Percentiles rank a stretch among this genome's conserved stretches.
phyloP scores from a whole-genome alignment of 1,284 basidiomycete genomes.

The Coniferiporia weirii region DNA sequence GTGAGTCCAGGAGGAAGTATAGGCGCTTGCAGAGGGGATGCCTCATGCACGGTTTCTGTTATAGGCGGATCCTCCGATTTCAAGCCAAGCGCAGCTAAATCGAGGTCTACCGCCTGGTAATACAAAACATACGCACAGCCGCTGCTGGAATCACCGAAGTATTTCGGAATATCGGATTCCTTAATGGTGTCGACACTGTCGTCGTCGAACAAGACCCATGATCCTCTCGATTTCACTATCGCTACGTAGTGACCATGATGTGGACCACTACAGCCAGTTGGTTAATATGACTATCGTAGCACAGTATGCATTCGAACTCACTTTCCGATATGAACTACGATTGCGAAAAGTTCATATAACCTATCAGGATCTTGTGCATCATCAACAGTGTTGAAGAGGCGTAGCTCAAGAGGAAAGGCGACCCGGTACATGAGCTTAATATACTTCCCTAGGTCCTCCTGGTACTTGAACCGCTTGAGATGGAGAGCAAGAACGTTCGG shows the following conservation, averaged over 20 bases:
- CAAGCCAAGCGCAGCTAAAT: slow-evolving; percentile 65
- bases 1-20: slow-evolving; percentile 50
- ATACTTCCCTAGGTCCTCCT: slow-evolving; percentile 83
- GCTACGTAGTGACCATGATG: slow-evolving; percentile 98
- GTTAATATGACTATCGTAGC: slow-evolving; percentile 3
- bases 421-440: slow-evolving; percentile 96
- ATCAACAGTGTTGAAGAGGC: slow-evolving; percentile 96
- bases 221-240: slow-evolving; percentile 80
- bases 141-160: slow-evolving; percentile 87
- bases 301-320: slow-evolving; percentile 38
- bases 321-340: slow-evolving; percentile 97
- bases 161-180: slow-evolving; percentile 86
- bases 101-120: slow-evolving; percentile 90
- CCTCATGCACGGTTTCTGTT: slow-evolving; percentile 3
- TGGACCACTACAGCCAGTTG: slow-evolving; percentile 61
- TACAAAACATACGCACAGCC: slow-evolving; percentile 96
- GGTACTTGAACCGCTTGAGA: slow-evolving; percentile 97
- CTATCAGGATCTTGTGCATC: slow-evolving; percentile 85
- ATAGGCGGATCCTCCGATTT: slow-evolving; percentile 23
- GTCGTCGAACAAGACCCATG: slow-evolving; percentile 96
- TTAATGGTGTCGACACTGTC: slow-evolving; percentile 85
- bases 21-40: slow-evolving; percentile 25
- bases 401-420: slow-evolving; percentile 90
- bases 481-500: slow-evolving; percentile 94
- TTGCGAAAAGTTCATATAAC: slow-evolving; percentile 90